Evolutionary conservation across 1,284 basidiomycete species (phyloP), one percentile per base, ranked within the genome.

Genomic region (Rhodofomes roseus): DNA sequence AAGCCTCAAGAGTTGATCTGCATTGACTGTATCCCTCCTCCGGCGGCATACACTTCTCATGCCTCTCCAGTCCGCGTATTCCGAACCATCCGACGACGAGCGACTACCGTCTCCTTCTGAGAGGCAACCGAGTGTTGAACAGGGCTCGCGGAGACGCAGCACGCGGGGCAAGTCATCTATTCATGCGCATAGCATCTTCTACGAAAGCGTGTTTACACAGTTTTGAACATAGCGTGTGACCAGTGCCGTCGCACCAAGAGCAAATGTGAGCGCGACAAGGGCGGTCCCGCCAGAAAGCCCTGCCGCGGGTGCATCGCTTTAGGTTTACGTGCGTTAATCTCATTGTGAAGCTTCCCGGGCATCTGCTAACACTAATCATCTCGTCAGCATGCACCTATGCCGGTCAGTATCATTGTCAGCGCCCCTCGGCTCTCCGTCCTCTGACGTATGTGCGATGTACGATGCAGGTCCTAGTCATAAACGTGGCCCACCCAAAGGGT

Each of bases 231-330:
- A 72, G 71, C 71, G 36, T 72, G 71, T 64, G 71, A 72, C 54
- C 68, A 71, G 41, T 72, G 71, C 51, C 68, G 71, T 27, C 65
- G 71, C 5, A 70, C 69, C 34, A 71, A 71, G 63, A 71, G 68
- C 63, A 70, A 70, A 53, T 71, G 71, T 57, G 69, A 70, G 52
- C 65, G 63, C 48, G 54, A 64, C 46, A 59, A 61, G 57, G 54
- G 48, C 43, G 61, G 62, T 37, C 48, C 64, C 2, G 60, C 54
- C 14, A 57, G 62, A 22, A 61, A 65, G 54, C 56, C 66, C 22
- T 71, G 68, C 52, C 65, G 61, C 18, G 66, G 65, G 12, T 72
- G 71, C 60, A 60, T 62, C 7, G 50, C 66, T 11, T 53, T 70
- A 41, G 68, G 70, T 36, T 63, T 71, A 54, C 60, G 71, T 70